Evolutionary conservation across 2,329 filamentous ascomycete species (phyloP).

Genomic region (Harringtonia lauricola): DNA sequence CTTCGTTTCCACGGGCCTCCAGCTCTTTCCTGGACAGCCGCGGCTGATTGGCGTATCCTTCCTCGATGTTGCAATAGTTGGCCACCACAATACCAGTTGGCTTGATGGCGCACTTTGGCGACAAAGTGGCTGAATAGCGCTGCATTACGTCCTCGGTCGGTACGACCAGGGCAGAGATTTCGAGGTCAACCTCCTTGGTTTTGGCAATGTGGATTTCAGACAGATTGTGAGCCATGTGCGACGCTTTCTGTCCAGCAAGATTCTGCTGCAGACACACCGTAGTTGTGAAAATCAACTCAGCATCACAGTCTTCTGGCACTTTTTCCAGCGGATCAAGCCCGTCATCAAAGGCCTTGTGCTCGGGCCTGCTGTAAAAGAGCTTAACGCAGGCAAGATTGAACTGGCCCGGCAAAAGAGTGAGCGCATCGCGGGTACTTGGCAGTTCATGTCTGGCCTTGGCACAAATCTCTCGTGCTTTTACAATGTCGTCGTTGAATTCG

Average conservation of each 20-base stretch:
- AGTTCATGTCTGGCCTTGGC: constrained; percentile 57
- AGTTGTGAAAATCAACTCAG: constrained; percentile 30
- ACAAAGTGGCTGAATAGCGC: constrained; percentile 30
- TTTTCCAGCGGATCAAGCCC: constrained; percentile 14
- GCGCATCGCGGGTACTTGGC: constrained; percentile 41
- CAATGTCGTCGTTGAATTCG: constrained; percentile 61
- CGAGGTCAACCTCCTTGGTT: constrained; percentile 44
- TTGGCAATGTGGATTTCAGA: constrained; percentile 27
- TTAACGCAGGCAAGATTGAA: constrained; percentile 71
- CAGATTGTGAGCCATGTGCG: constrained; percentile 15
- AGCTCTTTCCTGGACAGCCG: constrained; percentile 20
- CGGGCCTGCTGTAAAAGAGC: constrained; percentile 41
- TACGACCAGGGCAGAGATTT: constrained; percentile 42
- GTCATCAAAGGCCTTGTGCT: constrained; percentile 16
- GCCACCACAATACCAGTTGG: constrained; percentile 34
- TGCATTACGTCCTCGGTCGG: constrained; percentile 29
- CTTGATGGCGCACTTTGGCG: constrained; percentile 18
- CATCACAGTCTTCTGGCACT: constrained; percentile 27
- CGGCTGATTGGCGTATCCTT: constrained; percentile 33
- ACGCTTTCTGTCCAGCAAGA: constrained; percentile 18
- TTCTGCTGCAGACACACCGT: constrained; percentile 28
- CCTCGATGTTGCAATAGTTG: constrained; percentile 32
- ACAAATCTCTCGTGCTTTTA: constrained; percentile 55
- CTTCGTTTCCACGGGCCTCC: constrained; percentile 14
- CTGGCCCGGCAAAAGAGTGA: constrained; percentile 51